These are phyloP conservation scores for Ceratocystiopsis brevicomis DNA, from an alignment of 2,329 filamentous ascomycete species.

Conservation along the genomic window DNA sequence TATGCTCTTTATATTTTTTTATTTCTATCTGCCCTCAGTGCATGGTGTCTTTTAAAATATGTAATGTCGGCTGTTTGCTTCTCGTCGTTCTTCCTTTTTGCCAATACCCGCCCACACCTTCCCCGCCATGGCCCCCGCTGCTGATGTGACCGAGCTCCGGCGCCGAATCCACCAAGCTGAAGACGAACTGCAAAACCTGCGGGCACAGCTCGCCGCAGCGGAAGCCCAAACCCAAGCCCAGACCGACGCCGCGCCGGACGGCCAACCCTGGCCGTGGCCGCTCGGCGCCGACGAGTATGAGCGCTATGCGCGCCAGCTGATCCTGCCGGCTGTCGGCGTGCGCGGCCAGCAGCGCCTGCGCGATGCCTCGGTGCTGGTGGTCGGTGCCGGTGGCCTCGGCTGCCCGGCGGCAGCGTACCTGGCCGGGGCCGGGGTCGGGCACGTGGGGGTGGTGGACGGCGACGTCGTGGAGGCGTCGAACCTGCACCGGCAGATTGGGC, in stretches of 20 bases:
- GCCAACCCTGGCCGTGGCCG: conserved; percentile 39
- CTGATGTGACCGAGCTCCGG: conserved; percentile 18
- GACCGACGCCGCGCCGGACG: neutral
- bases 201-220: conserved; percentile 23
- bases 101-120: too few relatives aligned
- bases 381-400: conserved; percentile 78
- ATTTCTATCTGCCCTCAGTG: neutral
- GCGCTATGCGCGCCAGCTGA: conserved; percentile 79
- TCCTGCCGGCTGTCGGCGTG: conserved; percentile 65
- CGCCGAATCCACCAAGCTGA: conserved; percentile 28
- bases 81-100: neutral
- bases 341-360: conserved; percentile 60
- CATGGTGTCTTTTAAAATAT: neutral
- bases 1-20: too few relatives aligned
- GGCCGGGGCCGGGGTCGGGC: conserved; percentile 72
- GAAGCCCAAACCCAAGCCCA: conserved; percentile 14
- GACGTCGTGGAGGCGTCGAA: conserved; percentile 81
- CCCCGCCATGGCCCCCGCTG: too few relatives aligned
- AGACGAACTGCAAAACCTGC: conserved; percentile 26
- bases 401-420: conserved; percentile 89
- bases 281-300: conserved; percentile 56
- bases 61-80: neutral
- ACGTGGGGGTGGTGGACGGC: conserved; percentile 67
- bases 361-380: conserved; percentile 51
- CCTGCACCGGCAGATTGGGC: conserved; percentile 77